Evolutionary conservation across 192 early-diverging fungal genomes (phyloP), one percentile per base, ranked within the genome.

Genomic region (Gigaspora rosea): DNA sequence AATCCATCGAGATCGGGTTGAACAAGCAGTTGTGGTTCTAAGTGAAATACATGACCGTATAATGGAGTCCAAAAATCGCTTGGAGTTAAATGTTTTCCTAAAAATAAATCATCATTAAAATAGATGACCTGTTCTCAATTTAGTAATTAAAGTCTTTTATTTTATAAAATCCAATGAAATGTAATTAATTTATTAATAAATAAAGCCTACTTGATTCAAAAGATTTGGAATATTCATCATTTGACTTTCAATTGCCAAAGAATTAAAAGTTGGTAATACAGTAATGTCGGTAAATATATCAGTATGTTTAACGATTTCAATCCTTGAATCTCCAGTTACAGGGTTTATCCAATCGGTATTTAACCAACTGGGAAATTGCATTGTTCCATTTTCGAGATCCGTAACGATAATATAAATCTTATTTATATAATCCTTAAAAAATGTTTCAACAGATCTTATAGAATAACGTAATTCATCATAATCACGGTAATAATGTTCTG

Each of bases 381-480:
- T 67, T n/a, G 62, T 20, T 0, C 61, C 70, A 35, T 63, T n/a
- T 0, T 46, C 49, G 18, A 62, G 65, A 52, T 82, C 81, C 9
- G 81, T 78, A 36, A 63, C 63, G 9, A 85, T 15, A 22, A 85
- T 11, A n/a, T 73, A 58, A 5, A 85, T 77, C 15, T 75, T 73
- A 22, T 78, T 79, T 36, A 68, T 70, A 71, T 76, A 73, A 18
- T 71, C 50, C 13, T 41, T 68, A 16, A 82, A 65, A 54, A 81
- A 59, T 13, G 75, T 72, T 13, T 75, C 76, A 7, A 80, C 20
- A 11, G 79, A 81, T n/a, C 84, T 72, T 33, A 85, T 35, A 0
- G 84, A 85, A 51, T 82, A 85, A 4, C 81, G 81, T 32, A 85
- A 66, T 47, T 85, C 84, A 12, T 81, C 84, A 78, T 77, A 78